A percentile compares a stretch with the other conserved stretches of the same genome.
Evolutionary conservation across 306 rosid species (phyloP).

Genomic region (Boehmeria nivea): DNA sequence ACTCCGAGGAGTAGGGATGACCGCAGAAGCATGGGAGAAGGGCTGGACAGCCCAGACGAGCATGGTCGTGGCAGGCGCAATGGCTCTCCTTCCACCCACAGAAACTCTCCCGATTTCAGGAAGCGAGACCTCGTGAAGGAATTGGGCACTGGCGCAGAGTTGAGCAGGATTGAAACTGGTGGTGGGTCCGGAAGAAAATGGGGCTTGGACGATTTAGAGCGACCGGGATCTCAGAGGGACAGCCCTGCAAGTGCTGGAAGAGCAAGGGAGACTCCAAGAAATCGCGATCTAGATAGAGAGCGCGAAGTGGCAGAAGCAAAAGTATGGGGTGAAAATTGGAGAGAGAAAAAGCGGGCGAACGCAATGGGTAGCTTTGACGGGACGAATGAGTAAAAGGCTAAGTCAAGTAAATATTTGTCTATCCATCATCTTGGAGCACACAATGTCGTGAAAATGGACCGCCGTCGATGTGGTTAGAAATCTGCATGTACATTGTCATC

Average conservation of each 20-base stretch:
- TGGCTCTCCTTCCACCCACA: constrained; percentile 69
- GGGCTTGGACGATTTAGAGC: constrained; percentile 72
- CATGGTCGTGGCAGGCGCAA: constrained; percentile 40
- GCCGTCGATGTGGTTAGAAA: constrained; percentile 27
- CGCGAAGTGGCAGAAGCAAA: constrained; percentile 94
- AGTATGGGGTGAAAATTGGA: constrained; percentile 98
- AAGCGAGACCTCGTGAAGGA: constrained; percentile 62
- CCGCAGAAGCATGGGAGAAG: constrained; percentile 63
- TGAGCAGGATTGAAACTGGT: constrained; percentile 55
- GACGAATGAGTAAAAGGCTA: constrained; percentile 55
- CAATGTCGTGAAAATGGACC: constrained; percentile 25
- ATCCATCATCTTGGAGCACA: constrained; percentile 23
- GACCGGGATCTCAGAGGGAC: constrained; percentile 62
- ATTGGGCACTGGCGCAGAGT: constrained; percentile 32
- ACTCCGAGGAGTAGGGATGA: constrained; percentile 79
- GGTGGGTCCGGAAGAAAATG: constrained; percentile 82
- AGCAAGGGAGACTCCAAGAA: constrained; percentile 72
- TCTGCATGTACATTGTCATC: constrained; percentile 8
- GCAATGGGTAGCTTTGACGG: constrained; percentile 83
- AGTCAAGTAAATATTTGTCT: too few relatives aligned
- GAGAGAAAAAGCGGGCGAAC: constrained; percentile 78
- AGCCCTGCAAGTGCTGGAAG: constrained; percentile 83
- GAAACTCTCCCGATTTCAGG: constrained; percentile 76
- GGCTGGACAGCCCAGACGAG: constrained; percentile 85
- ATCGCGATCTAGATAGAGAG: constrained; percentile 89